Base-by-base conservation (phyloP, 176 grass and related monocot species). In the Urochloa ruziziensis region DNA sequence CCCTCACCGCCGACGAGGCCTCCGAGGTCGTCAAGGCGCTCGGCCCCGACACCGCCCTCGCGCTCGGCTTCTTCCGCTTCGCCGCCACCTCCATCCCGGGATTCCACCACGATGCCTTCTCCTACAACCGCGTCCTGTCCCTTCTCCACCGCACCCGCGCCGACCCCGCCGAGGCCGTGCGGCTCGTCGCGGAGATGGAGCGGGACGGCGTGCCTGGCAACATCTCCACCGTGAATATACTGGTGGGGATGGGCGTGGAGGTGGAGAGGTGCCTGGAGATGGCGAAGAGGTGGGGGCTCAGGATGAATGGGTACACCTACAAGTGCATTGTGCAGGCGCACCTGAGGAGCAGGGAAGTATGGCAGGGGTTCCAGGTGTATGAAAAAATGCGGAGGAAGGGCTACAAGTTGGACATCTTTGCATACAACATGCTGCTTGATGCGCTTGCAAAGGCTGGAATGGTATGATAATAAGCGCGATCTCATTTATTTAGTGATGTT, bases 361-460 rank as follows among this genome's bases (percentile, higher is more conserved):
- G 87, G 18, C 74, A 87, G 49, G 93, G 89, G 23, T 92, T 94
- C 67, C 28, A 79, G 77, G 78, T 96, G 83, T 95, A 95, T 7
- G 89, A 98, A 34, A 91, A 94, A 57, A 90, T 98, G 91, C 77
- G 85, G 77, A 98, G 85, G 73, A 94, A 91, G 69, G 96, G 96
- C 3, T 90, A 95, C 73, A 95, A 83, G 89, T 83, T 98, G 32
- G 96, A 98, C 60, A 95, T 95, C 74, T 98, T 95, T 88, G 91
- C 87, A 0, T 95, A 95, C 52, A 98, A 95, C 77, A 95, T 98
- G 96, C 87, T 98, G n/a, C 47, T 98, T 40, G 77, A 98, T 90
- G 91, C 91, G 5, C 90, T 98, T 35, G 91, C 85, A 19, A 92
- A 96, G 81, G 93, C 91, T 71, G 91, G 80, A 87, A 95, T 94